Evolutionary conservation across 129 eudicot genomes (phyloP).

Genomic region (Chrysanthemum lavandulifolium): DNA sequence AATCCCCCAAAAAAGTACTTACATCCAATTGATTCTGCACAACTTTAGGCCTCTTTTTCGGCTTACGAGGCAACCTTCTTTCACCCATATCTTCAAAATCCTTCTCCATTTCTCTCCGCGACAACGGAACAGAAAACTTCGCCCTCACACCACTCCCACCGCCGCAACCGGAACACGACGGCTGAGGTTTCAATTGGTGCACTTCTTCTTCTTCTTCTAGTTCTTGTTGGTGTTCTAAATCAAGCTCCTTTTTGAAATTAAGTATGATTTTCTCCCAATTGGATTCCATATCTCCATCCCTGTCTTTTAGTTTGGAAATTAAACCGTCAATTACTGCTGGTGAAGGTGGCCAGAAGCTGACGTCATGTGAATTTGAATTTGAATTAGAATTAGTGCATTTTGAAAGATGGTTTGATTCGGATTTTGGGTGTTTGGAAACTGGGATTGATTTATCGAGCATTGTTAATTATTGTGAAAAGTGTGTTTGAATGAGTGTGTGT

Average conservation of each 20-base stretch:
- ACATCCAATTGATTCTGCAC: constrained; percentile 77
- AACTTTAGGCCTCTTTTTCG: constrained; percentile 60
- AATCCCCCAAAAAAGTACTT: constrained; percentile 13
- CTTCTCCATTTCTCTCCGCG: constrained; percentile 70
- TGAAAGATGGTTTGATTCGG: constrained; percentile 19
- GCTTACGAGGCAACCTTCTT: constrained; percentile 53
- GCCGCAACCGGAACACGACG: constrained; percentile 29
- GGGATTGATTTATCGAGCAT: constrained; percentile 32
- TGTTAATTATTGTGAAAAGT: constrained; percentile 1
- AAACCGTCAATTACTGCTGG: constrained; percentile 22
- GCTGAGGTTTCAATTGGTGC: constrained; percentile 2
- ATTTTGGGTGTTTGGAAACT: constrained; percentile 18
- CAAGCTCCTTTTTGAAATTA: constrained; percentile 31
- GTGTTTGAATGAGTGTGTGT: constrained; percentile 6
- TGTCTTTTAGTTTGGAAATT: constrained; percentile 30
- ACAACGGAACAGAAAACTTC: constrained; percentile 61
- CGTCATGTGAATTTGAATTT: constrained; percentile 10
- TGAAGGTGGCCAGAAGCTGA: constrained; percentile 34
- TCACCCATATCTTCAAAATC: constrained; percentile 65
- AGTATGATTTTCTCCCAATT: constrained; percentile 40
- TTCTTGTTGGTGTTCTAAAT: neutral
- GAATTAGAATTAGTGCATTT: constrained; percentile 20
- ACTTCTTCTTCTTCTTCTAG: neutral
- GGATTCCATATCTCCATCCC: constrained; percentile 30
- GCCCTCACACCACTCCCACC: constrained; percentile 44